phyloP scores from a whole-genome alignment of 805 yeast species.

The Cyberlindnera petersonii region DNA sequence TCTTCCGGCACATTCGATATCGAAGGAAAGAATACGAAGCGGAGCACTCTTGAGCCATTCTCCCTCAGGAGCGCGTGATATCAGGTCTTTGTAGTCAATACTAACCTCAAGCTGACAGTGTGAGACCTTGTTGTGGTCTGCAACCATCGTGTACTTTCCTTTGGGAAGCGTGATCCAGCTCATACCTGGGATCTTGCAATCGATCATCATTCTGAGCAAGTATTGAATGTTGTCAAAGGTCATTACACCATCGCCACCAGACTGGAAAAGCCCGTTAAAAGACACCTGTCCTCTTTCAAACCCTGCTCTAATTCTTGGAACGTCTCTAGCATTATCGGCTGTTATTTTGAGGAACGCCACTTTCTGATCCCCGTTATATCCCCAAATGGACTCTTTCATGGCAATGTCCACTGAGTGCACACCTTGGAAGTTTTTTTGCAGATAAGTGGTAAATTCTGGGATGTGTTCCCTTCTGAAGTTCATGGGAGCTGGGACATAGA shows the following conservation, averaged over 20 bases:
- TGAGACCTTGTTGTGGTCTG: slow-evolving; percentile 45
- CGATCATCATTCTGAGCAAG: slow-evolving; percentile 83
- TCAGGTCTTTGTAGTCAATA: slow-evolving; percentile 61
- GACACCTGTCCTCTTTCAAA: slow-evolving; percentile 80
- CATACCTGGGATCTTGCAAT: slow-evolving; percentile 92
- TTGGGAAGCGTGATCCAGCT: slow-evolving; percentile 91
- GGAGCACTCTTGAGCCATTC: slow-evolving; percentile 95
- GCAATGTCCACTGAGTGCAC: slow-evolving; percentile 61
- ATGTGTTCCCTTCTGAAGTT: slow-evolving; percentile 62
- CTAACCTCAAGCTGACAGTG: slow-evolving; percentile 83
- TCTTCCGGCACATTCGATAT: slow-evolving; percentile 98
- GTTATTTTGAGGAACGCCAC: slow-evolving; percentile 76
- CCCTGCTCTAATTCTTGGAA: slow-evolving; percentile 66
- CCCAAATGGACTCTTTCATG: slow-evolving; percentile 88
- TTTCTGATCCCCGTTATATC: slow-evolving; percentile 74
- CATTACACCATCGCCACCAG: slow-evolving; percentile 47
- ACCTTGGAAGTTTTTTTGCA: slow-evolving; percentile 49
- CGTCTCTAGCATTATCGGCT: slow-evolving; percentile 59
- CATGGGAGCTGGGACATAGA: slow-evolving; percentile 87
- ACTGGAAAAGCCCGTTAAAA: slow-evolving; percentile 59
- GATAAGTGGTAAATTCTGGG: slow-evolving; percentile 39
- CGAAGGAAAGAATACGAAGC: slow-evolving; percentile 86
- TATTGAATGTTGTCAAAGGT: slow-evolving; percentile 91
- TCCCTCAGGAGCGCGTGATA: slow-evolving; percentile 86
- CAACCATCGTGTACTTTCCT: slow-evolving; percentile 55